Percentiles rank a stretch among this genome's conserved stretches.
These are phyloP conservation scores for Fusarium musae DNA, from an alignment of 2,329 filamentous ascomycete genomes.

Conservation along the genomic window DNA sequence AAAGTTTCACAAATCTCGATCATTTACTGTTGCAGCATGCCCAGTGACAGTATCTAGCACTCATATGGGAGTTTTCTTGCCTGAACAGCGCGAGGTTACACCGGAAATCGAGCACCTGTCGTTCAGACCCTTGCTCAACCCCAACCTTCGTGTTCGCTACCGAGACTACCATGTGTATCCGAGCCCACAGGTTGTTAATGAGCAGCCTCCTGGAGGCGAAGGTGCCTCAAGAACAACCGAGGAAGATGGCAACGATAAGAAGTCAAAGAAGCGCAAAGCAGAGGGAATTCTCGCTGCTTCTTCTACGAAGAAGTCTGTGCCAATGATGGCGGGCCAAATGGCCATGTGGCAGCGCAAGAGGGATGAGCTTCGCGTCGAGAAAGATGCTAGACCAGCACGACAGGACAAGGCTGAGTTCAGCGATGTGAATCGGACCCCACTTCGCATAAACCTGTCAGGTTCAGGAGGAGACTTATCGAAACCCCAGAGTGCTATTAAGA, in stretches of 20 bases:
- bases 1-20: conserved; percentile 77
- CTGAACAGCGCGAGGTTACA: conserved; percentile 69
- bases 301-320: conserved; percentile 51
- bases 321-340: conserved; percentile 59
- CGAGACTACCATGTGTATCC: conserved; percentile 81
- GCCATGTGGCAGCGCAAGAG: conserved; percentile 59
- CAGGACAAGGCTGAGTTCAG: conserved; percentile 12
- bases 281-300: conserved; percentile 50
- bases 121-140: conserved; percentile 77
- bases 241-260: conserved; percentile 51
- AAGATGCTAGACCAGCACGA: conserved; percentile 6
- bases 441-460: conserved; percentile 37
- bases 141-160: conserved; percentile 75
- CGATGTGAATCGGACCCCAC: conserved; percentile 34
- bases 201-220: conserved; percentile 55
- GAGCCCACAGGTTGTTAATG: conserved; percentile 70
- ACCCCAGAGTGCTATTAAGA: conserved; percentile 45
- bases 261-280: conserved; percentile 65
- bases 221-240: conserved; percentile 41
- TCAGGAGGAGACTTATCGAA: conserved; percentile 29
- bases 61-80: conserved; percentile 86
- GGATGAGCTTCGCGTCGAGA: conserved; percentile 51
- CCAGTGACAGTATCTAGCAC: conserved; percentile 79
- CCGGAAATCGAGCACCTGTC: conserved; percentile 70
- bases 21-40: conserved; percentile 81